Conservation (phyloP, 2,329 filamentous ascomycete genomes). For the Microthyrium microscopicum region DNA sequence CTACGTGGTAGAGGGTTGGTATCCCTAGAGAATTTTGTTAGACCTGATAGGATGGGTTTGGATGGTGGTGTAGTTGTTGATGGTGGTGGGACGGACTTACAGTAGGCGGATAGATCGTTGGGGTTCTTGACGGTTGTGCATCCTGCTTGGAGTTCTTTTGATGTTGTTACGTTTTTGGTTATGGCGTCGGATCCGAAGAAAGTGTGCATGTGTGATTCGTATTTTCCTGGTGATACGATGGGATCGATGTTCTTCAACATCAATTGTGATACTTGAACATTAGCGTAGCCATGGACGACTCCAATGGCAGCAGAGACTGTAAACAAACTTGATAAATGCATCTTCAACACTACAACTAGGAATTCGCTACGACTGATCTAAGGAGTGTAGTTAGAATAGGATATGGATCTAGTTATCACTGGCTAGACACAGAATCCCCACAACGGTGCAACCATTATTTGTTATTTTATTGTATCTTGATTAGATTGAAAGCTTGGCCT, state of each 20-base stretch:
- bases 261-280: not conserved
- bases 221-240: not conserved
- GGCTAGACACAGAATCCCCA: too few species aligned
- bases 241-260: not conserved
- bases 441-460: too few species aligned
- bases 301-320: not conserved
- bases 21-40: not conserved
- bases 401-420: too few species aligned
- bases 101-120: not conserved
- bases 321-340: constrained; percentile 94
- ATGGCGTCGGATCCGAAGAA: not conserved
- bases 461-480: too few species aligned
- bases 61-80: not conserved
- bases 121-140: not conserved
- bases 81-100: too few species aligned
- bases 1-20: constrained; percentile 1
- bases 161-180: not conserved
- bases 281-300: not conserved
- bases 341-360: constrained; percentile 99
- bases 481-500: too few species aligned
- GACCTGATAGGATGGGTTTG: not conserved
- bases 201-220: not conserved
- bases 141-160: not conserved
- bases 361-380: too few species aligned
- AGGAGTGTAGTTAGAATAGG: too few species aligned